Evolutionary conservation across 1,139 yeast species (phyloP).

Genomic region (Eremothecium cymbalariae): DNA sequence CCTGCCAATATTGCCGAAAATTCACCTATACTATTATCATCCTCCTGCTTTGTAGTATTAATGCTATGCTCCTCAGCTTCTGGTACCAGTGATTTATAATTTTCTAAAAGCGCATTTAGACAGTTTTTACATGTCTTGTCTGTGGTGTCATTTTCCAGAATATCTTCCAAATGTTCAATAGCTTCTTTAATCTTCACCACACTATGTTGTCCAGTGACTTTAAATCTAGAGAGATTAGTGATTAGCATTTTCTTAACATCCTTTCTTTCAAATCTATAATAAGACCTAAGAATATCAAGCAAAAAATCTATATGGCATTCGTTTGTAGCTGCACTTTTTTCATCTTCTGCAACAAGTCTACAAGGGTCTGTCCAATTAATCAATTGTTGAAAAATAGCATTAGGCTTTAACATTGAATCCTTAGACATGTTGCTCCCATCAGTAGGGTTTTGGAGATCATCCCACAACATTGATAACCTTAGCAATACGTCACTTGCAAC

Average conservation of each 20-base stretch:
- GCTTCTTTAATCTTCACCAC: conserved; percentile 24
- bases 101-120: conserved; percentile 2
- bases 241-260: conserved; percentile 51
- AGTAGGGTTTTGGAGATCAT: conserved; percentile 32
- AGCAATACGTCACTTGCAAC: conserved; percentile 61
- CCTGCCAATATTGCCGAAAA: conserved; percentile 26
- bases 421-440: conserved; percentile 30
- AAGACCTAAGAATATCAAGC: conserved; percentile 44
- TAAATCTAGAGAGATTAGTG: conserved; percentile 44
- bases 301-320: conserved; percentile 54
- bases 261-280: conserved; percentile 43
- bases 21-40: conserved; percentile 21
- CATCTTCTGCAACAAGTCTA: conserved; percentile 48
- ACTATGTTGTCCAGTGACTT: conserved; percentile 33
- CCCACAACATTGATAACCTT: conserved; percentile 39
- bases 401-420: conserved; percentile 41
- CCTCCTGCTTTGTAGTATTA: conserved; percentile 16
- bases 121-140: conserved; percentile 42
- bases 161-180: conserved; percentile 26
- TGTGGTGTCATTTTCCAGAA: conserved; percentile 23
- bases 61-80: conserved; percentile 16
- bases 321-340: conserved; percentile 37
- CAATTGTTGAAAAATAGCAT: conserved; percentile 63
- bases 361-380: conserved; percentile 82
- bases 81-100: conserved; percentile 19